Evolutionary conservation across 176 grass and related monocot genomes (phyloP).

Genomic region (Musa troglodytarum): DNA sequence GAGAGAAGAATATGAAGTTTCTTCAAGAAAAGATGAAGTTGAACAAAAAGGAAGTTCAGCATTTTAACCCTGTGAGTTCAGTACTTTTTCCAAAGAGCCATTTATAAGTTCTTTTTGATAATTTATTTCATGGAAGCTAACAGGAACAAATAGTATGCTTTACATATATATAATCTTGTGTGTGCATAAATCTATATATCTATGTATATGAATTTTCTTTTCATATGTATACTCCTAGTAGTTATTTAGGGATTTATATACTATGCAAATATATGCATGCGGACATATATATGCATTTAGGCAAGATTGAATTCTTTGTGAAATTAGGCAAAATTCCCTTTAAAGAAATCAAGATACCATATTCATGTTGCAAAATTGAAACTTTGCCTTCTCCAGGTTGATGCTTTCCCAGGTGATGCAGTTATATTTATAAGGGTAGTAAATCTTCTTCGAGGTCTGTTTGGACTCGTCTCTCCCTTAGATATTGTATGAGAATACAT

Average conservation of each 20-base stretch:
- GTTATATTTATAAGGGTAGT: slow-evolving; percentile 89
- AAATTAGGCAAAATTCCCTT: not conserved
- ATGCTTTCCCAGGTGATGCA: slow-evolving; percentile 98
- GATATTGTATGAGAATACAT: not conserved
- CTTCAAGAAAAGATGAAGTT: slow-evolving; percentile 74
- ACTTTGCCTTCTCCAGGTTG: slow-evolving; percentile 41
- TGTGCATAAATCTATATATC: not conserved
- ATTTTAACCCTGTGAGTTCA: slow-evolving; percentile 83
- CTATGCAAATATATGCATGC: not conserved
- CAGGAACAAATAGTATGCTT: too few relatives aligned
- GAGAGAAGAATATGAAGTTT: slow-evolving; percentile 62
- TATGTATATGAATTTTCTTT: not conserved
- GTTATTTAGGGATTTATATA: not conserved
- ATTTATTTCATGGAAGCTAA: slow-evolving; percentile 1
- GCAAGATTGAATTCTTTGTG: not conserved
- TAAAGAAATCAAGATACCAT: not conserved
- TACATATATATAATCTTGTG: too few relatives aligned
- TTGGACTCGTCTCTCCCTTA: slow-evolving; percentile 8
- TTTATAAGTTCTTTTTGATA: not conserved
- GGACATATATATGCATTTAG: not conserved
- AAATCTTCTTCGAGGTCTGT: slow-evolving; percentile 97
- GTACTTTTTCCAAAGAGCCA: not conserved
- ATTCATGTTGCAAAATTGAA: not conserved
- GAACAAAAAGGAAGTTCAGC: slow-evolving; percentile 64
- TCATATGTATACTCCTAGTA: not conserved